These are phyloP conservation scores for Amanita subjunquillea DNA, from an alignment of 768 basidiomycete genomes.

Conservation along the genomic window DNA sequence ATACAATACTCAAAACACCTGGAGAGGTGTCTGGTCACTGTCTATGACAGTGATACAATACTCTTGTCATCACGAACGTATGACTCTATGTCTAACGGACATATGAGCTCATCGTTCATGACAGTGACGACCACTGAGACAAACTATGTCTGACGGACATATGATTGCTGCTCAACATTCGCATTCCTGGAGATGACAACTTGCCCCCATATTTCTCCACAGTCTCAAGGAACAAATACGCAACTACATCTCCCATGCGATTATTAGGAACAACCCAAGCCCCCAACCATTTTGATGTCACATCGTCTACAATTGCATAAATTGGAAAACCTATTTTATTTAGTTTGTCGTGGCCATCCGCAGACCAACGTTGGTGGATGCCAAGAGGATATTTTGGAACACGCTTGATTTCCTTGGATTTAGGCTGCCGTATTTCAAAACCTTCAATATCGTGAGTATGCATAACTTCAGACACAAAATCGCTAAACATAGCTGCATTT, in stretches of 20 bases:
- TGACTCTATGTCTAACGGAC: no score
- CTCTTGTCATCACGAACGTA: no score
- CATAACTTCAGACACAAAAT: background rate
- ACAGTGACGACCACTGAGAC: no score
- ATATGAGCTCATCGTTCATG: no score
- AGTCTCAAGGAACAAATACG: slow-evolving; percentile 19
- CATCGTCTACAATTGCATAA: slow-evolving; percentile 24
- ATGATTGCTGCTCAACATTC: no score
- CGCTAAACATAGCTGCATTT: background rate
- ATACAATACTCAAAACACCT: no score
- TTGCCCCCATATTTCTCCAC: slow-evolving; percentile 20
- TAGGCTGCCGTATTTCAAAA: background rate
- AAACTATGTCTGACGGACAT: no score
- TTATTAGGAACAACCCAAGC: slow-evolving; percentile 25
- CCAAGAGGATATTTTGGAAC: slow-evolving; percentile 13
- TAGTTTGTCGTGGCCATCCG: slow-evolving; percentile 30
- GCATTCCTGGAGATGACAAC: no score
- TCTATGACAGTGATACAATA: no score
- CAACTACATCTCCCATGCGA: slow-evolving; percentile 17
- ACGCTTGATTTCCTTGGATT: background rate
- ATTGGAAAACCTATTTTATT: slow-evolving; percentile 27
- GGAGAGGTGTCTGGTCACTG: no score
- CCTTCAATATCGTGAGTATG: background rate
- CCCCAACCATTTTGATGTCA: slow-evolving; percentile 18
- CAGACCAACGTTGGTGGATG: slow-evolving; percentile 25